Evolutionary conservation across 192 early-diverging fungal genomes (phyloP).

Genomic region (Backusella australiensis): DNA sequence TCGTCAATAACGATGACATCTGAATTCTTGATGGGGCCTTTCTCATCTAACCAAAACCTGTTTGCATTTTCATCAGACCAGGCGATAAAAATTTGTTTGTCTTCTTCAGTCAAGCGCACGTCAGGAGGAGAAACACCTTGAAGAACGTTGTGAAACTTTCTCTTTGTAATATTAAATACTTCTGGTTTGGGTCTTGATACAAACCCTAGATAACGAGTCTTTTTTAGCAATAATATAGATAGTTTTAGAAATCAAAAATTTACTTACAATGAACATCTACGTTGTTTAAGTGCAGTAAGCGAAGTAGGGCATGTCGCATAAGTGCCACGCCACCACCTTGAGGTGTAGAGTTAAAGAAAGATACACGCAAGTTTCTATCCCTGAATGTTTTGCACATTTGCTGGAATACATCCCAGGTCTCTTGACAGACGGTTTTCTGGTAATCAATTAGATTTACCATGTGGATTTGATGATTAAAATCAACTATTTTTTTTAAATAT

Average conservation of each 20-base stretch:
- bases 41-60: constrained; percentile 67
- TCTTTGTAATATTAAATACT: constrained; percentile 85
- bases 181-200: constrained; percentile 82
- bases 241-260: too few relatives aligned
- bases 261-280: constrained; percentile 64
- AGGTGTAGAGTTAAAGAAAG: constrained; percentile 81
- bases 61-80: constrained; percentile 72
- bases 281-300: constrained; percentile 62
- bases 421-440: constrained; percentile 54
- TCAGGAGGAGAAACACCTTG: constrained; percentile 69
- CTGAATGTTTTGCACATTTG: constrained; percentile 54
- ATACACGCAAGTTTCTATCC: constrained; percentile 54
- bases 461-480: constrained; percentile 70
- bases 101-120: constrained; percentile 53
- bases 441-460: constrained; percentile 67
- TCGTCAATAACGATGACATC: constrained; percentile 90
- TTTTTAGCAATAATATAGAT: background rate
- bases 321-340: constrained; percentile 90
- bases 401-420: constrained; percentile 67
- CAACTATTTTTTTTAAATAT: constrained; percentile 42
- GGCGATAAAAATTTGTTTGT: constrained; percentile 59
- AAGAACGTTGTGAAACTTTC: constrained; percentile 86
- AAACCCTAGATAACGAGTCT: constrained; percentile 45
- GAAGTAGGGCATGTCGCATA: constrained; percentile 81
- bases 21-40: constrained; percentile 62